phyloP scores from a whole-genome alignment of 495 filamentous ascomycete genomes.

The Daldinia bambusicola region DNA sequence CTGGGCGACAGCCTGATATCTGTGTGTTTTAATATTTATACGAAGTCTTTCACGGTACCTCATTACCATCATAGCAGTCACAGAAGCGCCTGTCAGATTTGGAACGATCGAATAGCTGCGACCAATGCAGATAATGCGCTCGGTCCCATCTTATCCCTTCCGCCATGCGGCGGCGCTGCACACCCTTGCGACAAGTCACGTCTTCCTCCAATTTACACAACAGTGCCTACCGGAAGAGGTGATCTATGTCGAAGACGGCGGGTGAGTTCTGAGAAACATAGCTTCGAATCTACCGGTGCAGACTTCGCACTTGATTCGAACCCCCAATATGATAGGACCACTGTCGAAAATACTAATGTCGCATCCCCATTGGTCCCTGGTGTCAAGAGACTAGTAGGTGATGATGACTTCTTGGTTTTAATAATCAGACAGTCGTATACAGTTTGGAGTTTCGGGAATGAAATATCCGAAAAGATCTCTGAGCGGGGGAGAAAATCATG shows the following conservation, averaged over 20 bases:
- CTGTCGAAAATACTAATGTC: neutral
- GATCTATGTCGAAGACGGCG: constrained; percentile 18
- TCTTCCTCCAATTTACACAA: constrained; percentile 27
- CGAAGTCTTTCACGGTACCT: constrained; percentile 41
- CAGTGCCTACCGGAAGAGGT: constrained; percentile 8
- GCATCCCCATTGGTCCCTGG: constrained; percentile 10
- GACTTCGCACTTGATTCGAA: constrained; percentile 36
- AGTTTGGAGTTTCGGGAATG: constrained; percentile 42
- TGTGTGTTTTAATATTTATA: constrained; percentile 49
- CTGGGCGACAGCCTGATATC: constrained; percentile 37
- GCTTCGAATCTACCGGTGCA: constrained; percentile 8
- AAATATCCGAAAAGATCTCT: constrained; percentile 24
- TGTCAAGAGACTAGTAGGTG: constrained; percentile 37
- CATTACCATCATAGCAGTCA: constrained; percentile 41
- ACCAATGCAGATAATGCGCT: constrained; percentile 26
- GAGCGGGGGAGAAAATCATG: constrained; percentile 21
- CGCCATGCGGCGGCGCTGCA: constrained; percentile 8
- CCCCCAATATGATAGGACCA: constrained; percentile 1
- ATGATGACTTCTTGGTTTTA: constrained; percentile 46
- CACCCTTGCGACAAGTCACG: constrained; percentile 4
- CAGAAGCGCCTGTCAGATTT: constrained; percentile 38
- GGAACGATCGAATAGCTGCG: constrained; percentile 40
- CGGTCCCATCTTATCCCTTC: constrained; percentile 25
- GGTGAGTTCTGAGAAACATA: constrained; percentile 1
- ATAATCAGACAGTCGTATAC: constrained; percentile 41